phyloP scores from a whole-genome alignment of 305 asterid species.

The Fraxinus xanthoxyloides region DNA sequence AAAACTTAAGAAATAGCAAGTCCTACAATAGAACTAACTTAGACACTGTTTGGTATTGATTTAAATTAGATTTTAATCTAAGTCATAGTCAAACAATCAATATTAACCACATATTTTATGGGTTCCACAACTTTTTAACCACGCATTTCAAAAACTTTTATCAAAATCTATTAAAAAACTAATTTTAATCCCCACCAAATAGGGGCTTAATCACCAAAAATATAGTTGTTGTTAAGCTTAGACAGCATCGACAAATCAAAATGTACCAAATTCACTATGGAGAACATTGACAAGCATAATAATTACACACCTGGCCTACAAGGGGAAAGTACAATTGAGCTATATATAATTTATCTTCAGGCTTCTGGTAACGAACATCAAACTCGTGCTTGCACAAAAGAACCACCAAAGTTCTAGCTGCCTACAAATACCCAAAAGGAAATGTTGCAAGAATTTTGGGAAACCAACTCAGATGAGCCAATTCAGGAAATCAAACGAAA shows the following conservation, averaged over 20 bases:
- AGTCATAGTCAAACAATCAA: no score
- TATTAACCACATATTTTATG: no score
- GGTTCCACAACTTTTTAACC: no score
- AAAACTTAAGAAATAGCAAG: background rate
- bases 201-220: background rate
- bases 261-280: background rate
- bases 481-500: constrained; percentile 9
- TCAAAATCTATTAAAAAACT: no score
- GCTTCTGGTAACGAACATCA: constrained; percentile 95
- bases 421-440: constrained; percentile 49
- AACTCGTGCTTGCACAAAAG: constrained; percentile 96
- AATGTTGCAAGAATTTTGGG: constrained; percentile 13
- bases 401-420: constrained; percentile 91
- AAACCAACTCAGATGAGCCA: constrained; percentile 12
- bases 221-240: background rate
- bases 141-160: no score
- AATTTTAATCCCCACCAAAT: no score
- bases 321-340: constrained; percentile 96
- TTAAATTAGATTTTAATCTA: no score
- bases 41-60: no score
- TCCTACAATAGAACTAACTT: background rate
- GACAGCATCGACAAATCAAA: background rate
- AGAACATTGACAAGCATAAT: constrained; percentile 20
- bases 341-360: constrained; percentile 93
- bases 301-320: constrained; percentile 76